Conservation (phyloP, 495 filamentous ascomycete species). For the Hypoxylon lienhwacheense region DNA sequence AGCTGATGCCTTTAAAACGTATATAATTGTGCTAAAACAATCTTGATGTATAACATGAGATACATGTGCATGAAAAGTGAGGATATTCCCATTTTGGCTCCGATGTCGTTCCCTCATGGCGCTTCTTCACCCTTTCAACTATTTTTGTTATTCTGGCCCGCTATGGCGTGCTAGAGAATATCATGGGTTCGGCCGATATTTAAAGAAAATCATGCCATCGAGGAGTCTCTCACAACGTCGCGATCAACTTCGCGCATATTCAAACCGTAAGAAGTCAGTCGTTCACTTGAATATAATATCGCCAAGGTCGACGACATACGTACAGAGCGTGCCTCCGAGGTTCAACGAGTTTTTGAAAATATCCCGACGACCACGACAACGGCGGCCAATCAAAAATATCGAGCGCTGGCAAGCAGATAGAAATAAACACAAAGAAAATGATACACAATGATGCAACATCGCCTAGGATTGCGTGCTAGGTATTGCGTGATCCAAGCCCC, state of each 20-base stretch:
- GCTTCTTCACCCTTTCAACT: slow-evolving; percentile 1
- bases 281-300: slow-evolving; percentile 1
- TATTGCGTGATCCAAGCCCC: slow-evolving; percentile 26
- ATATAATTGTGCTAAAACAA: too few relatives aligned
- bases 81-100: slow-evolving; percentile 13
- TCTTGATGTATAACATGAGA: neutral
- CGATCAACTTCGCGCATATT: too few relatives aligned
- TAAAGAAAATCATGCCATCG: slow-evolving; percentile 4
- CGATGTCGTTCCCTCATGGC: slow-evolving; percentile 24
- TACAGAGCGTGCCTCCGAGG: slow-evolving; percentile 6
- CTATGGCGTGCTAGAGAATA: slow-evolving; percentile 23
- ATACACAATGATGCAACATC: slow-evolving; percentile 29
- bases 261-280: too few relatives aligned
- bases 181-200: neutral
- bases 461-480: slow-evolving; percentile 30
- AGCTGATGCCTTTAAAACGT: too few relatives aligned
- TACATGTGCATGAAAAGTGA: neutral
- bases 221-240: neutral
- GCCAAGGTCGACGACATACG: slow-evolving; percentile 30
- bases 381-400: slow-evolving; percentile 9
- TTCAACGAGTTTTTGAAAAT: too few relatives aligned
- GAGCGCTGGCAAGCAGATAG: neutral
- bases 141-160: slow-evolving; percentile 24
- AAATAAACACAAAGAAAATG: slow-evolving; percentile 15
- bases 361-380: too few relatives aligned